Evolutionary conservation across 495 filamentous ascomycete genomes (phyloP), one percentile per base, ranked within the genome.

Genomic region (Neurospora sp.): DNA sequence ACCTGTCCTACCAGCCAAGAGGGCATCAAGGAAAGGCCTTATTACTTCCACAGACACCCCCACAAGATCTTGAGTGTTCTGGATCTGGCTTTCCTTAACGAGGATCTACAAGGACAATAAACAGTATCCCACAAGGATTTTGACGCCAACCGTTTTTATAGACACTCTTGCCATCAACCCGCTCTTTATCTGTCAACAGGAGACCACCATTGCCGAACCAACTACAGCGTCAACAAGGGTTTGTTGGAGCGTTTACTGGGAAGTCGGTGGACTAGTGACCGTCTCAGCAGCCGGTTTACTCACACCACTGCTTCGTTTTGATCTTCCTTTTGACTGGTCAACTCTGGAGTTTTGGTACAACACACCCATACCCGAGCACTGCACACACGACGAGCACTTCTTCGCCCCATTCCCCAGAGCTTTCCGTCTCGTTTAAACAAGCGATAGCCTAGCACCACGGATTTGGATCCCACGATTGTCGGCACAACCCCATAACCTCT

Each of bases 1-100:
- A 79, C 83, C 80, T 82, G 81, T 83, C 82, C 82, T 83, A 82
- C 82, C 78, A 76, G 78, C 78, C 81, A 79, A 70, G 82, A 84
- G 81, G 83, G 81, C 79, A 76, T 80, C 82, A 79, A 78, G 79
- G 78, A 76, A 76, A 76, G 75, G 79, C 76, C 81, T 84, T 80
- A 82, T 83, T 84, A 82, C 82, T 79, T 78, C 78, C 80, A 82
- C 80, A 78, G 78, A 77, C 81, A 81, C 77, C 80, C 80, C 80
- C 79, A 77, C 81, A 78, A 76, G 69, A 76, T 72, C 70, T 78
- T 76, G 54, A 66, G 12, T 35, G 54, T 66, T 66, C 54, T 66
- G 54, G 54, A 66, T 66, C 54, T 35, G 27, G 27, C 54, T 66
- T 9, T 16, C 54, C 54, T 35, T 35, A 16, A 66, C 27, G 54